Evolutionary conservation across 148 eudicot genomes (phyloP).

Genomic region (Rhododendron mucronatum): DNA sequence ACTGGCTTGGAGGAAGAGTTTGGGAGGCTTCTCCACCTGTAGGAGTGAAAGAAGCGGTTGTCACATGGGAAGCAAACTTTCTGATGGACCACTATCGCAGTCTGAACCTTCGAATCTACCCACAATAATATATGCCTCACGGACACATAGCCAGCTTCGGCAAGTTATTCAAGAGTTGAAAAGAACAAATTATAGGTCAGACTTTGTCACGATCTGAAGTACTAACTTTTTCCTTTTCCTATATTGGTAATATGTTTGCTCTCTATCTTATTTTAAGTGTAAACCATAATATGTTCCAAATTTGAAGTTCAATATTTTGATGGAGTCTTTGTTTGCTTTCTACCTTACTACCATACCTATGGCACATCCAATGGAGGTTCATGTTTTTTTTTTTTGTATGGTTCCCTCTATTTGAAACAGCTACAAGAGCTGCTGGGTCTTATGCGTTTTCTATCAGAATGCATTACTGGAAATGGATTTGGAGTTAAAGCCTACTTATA

Average conservation of each 20-base stretch:
- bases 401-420: not conserved
- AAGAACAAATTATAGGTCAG: slow-evolving; percentile 88
- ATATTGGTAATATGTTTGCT: not conserved
- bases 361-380: not conserved
- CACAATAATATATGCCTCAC: slow-evolving; percentile 74
- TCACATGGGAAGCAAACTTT: slow-evolving; percentile 17
- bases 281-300: not conserved
- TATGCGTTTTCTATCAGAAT: not conserved
- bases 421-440: not conserved
- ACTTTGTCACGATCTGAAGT: not conserved
- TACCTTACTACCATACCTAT: not conserved
- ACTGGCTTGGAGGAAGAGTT: slow-evolving; percentile 85
- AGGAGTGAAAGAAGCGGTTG: slow-evolving; percentile 19
- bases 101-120: slow-evolving; percentile 44
- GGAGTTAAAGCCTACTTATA: not conserved
- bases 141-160: slow-evolving; percentile 94
- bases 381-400: not conserved
- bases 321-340: not conserved
- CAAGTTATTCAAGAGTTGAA: slow-evolving; percentile 88
- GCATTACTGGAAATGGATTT: not conserved
- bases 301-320: not conserved
- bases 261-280: not conserved
- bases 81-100: slow-evolving; percentile 40
- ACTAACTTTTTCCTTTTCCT: not conserved
- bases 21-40: slow-evolving; percentile 67